Conservation (phyloP, 768 basidiomycete genomes). For the Suillus subluteus region DNA sequence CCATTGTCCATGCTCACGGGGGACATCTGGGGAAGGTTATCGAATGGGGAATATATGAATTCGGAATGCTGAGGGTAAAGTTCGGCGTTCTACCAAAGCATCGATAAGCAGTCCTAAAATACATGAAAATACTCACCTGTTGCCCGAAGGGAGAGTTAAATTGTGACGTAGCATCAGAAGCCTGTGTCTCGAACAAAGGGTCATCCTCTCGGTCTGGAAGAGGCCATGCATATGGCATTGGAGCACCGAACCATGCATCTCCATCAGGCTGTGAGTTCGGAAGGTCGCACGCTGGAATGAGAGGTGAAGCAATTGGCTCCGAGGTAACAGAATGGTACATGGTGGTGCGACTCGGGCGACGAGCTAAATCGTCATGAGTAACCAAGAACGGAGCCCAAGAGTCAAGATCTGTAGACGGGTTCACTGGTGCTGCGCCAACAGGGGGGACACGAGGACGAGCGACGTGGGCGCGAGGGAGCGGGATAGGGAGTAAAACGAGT, state of each 20-base stretch:
- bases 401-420: slow-evolving; percentile 15
- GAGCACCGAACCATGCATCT: slow-evolving; percentile 1
- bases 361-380: slow-evolving; percentile 38
- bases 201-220: slow-evolving; percentile 8
- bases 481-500: slow-evolving; percentile 29
- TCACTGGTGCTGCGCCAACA: slow-evolving; percentile 36
- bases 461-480: slow-evolving; percentile 27
- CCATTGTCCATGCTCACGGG: not conserved
- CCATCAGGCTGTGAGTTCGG: not conserved
- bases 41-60: not conserved
- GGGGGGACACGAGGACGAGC: slow-evolving; percentile 49
- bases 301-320: slow-evolving; percentile 15
- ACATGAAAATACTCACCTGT: not conserved
- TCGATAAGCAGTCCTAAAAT: not conserved
- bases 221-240: slow-evolving; percentile 6
- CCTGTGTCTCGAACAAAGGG: slow-evolving; percentile 1
- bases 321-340: slow-evolving; percentile 39
- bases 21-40: not conserved
- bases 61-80: not conserved
- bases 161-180: not conserved
- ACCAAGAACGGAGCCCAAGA: slow-evolving; percentile 26
- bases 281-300: slow-evolving; percentile 8
- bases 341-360: slow-evolving; percentile 34
- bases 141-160: not conserved
- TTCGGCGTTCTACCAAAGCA: not conserved